Base-by-base conservation (phyloP, 139 green algal species). In the Tetradesmus obliquus region DNA sequence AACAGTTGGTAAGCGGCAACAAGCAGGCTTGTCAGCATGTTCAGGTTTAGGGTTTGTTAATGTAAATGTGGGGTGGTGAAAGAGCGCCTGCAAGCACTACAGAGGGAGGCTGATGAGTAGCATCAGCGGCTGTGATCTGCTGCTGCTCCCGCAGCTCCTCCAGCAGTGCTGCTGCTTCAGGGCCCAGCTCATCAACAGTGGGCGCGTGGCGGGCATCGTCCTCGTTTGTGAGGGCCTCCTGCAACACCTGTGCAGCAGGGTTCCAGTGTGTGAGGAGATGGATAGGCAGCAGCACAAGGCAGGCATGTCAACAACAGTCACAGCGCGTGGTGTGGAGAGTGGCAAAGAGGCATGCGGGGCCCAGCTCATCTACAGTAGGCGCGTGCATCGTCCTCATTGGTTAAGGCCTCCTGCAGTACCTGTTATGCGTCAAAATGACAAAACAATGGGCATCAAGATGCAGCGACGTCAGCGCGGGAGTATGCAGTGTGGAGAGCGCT, bases 201-300 rank as follows among this genome's bases (percentile, higher is more conserved):
- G 80, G 60, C 19, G 92, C 53, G 12, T 85, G 15, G 0, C 87
- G 92, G 51, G 74, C 88, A 55, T 91, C 79, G 53, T 97, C 93
- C 24, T 97, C 95, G 84, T 92, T 94, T 20, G 95, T 57, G 32
- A 98, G 93, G 1, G 93, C 95, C 87, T 98, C 96, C n/a, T 95
- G 86, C 72, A 98, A 88, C 45, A 98, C 72, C 94, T 95, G 82
- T 20, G 66, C 15, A 76, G 17, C 66, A 89, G 22, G 22, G 2
- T 2, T 15, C 1, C 3, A 32, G 9, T 17, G 22, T 32, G 20
- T 3, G 66, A 15, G 17, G 66, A n/a, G 19, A 3, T 76, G 32
- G 32, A 45, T 45, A 45, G 32, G 32, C 32, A 45, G 32, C 32
- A 45, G 32, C 32, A 45, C 32, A 45, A 45, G 32, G 32, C 32